Evolutionary conservation across 208 protist species (phyloP).

Genomic region (Leishmania arabica): DNA sequence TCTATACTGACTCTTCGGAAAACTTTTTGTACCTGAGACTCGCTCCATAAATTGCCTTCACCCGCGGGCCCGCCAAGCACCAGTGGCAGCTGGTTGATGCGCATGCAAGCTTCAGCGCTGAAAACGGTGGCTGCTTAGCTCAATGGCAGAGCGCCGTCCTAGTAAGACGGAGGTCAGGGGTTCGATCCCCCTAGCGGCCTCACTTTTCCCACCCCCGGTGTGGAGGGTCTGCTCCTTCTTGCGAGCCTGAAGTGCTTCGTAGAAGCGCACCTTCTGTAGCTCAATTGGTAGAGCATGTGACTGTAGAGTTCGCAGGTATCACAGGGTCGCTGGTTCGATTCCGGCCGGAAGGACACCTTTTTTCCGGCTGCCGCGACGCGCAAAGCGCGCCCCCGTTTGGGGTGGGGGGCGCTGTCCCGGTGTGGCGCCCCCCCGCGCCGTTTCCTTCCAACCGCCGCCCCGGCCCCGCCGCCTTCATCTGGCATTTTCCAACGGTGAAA

Average conservation of each 20-base stretch:
- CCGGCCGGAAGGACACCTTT: slow-evolving; percentile 54
- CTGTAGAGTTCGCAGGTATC: slow-evolving; percentile 62
- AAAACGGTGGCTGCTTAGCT: slow-evolving; percentile 74
- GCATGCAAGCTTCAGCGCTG: rapidly evolving
- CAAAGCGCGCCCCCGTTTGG: too few relatives aligned
- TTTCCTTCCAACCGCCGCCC: too few relatives aligned
- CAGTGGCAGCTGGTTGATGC: too few relatives aligned
- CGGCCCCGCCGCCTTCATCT: too few relatives aligned
- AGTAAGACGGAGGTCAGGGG: slow-evolving; percentile 90
- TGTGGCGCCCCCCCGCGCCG: too few relatives aligned
- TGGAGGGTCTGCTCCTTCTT: too few relatives aligned
- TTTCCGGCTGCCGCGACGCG: neutral
- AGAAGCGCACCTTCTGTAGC: slow-evolving; percentile 38
- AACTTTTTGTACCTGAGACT: too few relatives aligned
- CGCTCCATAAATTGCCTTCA: too few relatives aligned
- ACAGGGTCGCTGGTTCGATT: slow-evolving; percentile 72
- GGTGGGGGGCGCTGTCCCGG: too few relatives aligned
- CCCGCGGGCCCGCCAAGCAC: too few relatives aligned
- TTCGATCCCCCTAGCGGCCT: slow-evolving; percentile 90
- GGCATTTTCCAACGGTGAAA: neutral
- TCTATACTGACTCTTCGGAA: too few relatives aligned
- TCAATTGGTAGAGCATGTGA: slow-evolving; percentile 73
- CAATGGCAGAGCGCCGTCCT: slow-evolving; percentile 92
- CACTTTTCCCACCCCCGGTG: slow-evolving; percentile 20
- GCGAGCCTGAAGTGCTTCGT: too few relatives aligned